Conservation (phyloP, 306 rosid genomes). For the Astragalus glycyphyllos region DNA sequence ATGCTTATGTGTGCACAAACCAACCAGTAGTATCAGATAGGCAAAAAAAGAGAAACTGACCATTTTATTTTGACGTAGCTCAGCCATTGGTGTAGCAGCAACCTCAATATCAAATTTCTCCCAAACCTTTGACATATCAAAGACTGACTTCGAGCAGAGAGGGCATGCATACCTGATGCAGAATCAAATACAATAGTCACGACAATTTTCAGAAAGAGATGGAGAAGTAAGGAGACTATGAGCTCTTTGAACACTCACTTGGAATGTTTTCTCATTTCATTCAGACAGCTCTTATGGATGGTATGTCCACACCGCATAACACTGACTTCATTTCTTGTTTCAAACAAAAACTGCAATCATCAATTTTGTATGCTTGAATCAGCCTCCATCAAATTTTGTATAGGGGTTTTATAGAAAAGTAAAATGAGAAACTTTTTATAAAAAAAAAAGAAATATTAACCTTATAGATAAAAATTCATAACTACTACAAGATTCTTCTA, state of each 20-base stretch:
- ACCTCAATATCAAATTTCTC: conserved; percentile 82
- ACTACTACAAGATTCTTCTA: too few species aligned
- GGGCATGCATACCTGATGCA: conserved; percentile 80
- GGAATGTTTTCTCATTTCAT: conserved; percentile 82
- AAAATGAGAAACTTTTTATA: too few species aligned
- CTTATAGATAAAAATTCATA: too few species aligned
- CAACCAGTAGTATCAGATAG: background rate
- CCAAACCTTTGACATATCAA: conserved; percentile 95
- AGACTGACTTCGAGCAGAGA: conserved; percentile 83
- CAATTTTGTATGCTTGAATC: conserved; percentile 23
- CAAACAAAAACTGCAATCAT: conserved; percentile 77
- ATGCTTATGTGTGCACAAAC: background rate
- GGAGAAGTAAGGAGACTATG: background rate
- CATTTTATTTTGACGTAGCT: conserved; percentile 62
- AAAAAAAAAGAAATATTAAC: too few species aligned
- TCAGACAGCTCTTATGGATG: conserved; percentile 71
- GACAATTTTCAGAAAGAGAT: background rate
- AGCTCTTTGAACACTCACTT: conserved; percentile 59
- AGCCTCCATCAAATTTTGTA: conserved; percentile 1
- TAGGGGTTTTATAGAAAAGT: too few species aligned
- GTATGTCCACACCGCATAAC: conserved; percentile 92
- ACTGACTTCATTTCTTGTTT: conserved; percentile 63
- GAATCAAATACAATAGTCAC: conserved; percentile 2
- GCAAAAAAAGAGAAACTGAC: conserved; percentile 36
- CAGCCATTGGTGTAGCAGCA: conserved; percentile 82